Conservation (phyloP, 208 protist genomes). For the Trypanosoma boissoni region DNA sequence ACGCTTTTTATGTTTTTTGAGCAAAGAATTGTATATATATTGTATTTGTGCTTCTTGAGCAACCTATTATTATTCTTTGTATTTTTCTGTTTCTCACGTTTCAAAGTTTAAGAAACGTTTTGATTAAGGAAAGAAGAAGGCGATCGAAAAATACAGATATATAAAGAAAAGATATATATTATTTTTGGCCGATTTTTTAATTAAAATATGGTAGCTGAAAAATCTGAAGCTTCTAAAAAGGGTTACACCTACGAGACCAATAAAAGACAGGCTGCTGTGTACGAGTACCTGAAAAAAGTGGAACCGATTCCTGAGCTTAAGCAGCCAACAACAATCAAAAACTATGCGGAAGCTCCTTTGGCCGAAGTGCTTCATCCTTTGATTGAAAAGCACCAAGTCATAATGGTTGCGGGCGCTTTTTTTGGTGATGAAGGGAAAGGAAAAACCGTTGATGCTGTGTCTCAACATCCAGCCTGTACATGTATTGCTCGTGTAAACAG, state of each 20-base stretch:
- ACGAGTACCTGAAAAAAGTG: constrained; percentile 54
- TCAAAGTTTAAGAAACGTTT: not conserved
- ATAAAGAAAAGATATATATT: not conserved
- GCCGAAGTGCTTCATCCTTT: constrained; percentile 75
- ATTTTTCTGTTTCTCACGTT: not conserved
- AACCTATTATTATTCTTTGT: constrained; percentile 11
- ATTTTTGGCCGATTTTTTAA: not conserved
- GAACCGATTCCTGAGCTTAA: constrained; percentile 69
- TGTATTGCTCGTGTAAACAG: constrained; percentile 90
- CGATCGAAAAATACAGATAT: not conserved
- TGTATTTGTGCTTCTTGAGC: no score
- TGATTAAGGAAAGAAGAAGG: no score
- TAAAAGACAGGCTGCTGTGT: constrained; percentile 44
- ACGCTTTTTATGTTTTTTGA: no score
- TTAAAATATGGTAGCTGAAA: not conserved
- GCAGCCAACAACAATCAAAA: constrained; percentile 45
- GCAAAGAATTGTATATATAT: no score
- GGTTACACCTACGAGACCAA: constrained; percentile 50
- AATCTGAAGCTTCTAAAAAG: not conserved
- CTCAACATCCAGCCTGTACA: constrained; percentile 71
- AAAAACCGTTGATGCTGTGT: constrained; percentile 90
- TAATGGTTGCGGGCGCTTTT: constrained; percentile 90
- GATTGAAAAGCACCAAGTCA: constrained; percentile 74
- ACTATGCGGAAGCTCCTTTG: constrained; percentile 66
- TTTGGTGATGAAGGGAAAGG: constrained; percentile 93